These are phyloP conservation scores for Linanthus parryae DNA, from an alignment of 148 eudicot genomes.

Conservation along the genomic window DNA sequence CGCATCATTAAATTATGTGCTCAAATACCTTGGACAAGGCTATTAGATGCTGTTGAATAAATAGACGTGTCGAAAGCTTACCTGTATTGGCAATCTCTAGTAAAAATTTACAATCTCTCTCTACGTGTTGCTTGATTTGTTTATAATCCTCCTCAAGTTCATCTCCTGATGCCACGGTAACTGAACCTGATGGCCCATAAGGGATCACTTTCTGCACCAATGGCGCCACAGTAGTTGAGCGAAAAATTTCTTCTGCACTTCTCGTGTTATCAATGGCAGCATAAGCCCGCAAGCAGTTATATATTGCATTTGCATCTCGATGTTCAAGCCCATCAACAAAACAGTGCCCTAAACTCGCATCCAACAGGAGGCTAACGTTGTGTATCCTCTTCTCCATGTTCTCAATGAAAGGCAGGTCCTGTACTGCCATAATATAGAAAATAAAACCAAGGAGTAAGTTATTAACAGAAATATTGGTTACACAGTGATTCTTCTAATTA, in stretches of 20 bases:
- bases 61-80: conserved; percentile 12
- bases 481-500: background rate
- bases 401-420: conserved; percentile 95
- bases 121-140: conserved; percentile 51
- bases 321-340: conserved; percentile 88
- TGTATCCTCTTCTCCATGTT: conserved; percentile 97
- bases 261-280: conserved; percentile 89
- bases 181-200: conserved; percentile 36
- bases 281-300: conserved; percentile 97
- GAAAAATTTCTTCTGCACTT: conserved; percentile 88
- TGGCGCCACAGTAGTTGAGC: conserved; percentile 75
- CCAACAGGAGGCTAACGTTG: conserved; percentile 62
- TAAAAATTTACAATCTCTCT: conserved; percentile 74
- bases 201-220: conserved; percentile 58
- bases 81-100: conserved; percentile 85
- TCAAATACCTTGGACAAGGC: background rate
- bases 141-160: conserved; percentile 74
- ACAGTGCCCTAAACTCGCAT: conserved; percentile 91
- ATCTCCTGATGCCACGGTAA: conserved; percentile 56
- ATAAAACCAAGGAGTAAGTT: conserved; percentile 17
- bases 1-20: too few relatives aligned
- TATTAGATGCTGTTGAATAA: background rate
- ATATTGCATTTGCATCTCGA: conserved; percentile 79
- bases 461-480: conserved; percentile 1
- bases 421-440: conserved; percentile 73